phyloP scores from a whole-genome alignment of 148 eudicot species.

The Persicaria tinctoria region DNA sequence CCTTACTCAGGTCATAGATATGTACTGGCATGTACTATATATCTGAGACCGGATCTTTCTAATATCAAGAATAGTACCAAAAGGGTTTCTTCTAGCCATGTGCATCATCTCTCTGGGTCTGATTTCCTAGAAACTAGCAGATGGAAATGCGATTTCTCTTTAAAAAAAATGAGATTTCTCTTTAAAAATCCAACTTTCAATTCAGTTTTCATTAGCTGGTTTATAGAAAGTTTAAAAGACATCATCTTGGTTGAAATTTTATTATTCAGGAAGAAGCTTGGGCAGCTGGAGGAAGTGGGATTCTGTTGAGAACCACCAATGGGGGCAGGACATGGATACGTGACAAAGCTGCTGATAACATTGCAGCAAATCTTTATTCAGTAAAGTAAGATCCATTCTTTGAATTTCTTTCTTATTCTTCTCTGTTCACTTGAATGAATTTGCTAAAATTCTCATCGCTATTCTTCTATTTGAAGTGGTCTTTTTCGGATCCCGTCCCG shows the following conservation, averaged over 20 bases:
- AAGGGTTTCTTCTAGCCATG: not conserved
- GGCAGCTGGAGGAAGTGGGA: slow-evolving; percentile 99
- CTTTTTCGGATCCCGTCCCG: not conserved
- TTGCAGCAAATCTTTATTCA: slow-evolving; percentile 96
- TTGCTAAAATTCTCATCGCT: not conserved
- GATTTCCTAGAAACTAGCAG: not conserved
- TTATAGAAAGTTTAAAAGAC: not conserved
- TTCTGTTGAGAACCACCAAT: slow-evolving; percentile 80
- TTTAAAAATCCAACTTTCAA: not conserved
- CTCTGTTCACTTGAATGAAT: not conserved
- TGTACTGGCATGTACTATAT: not conserved
- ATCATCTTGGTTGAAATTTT: not conserved
- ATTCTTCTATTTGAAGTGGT: not conserved
- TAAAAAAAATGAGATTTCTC: not conserved
- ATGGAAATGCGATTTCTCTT: not conserved
- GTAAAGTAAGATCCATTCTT: slow-evolving; percentile 60
- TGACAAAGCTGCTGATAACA: slow-evolving; percentile 96
- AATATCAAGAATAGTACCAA: not conserved
- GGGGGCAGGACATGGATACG: slow-evolving; percentile 96
- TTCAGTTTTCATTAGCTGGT: slow-evolving; percentile 4
- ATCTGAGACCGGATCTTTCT: not conserved
- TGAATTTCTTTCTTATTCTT: not conserved
- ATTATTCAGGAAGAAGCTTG: slow-evolving; percentile 80
- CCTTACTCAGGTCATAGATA: not conserved
- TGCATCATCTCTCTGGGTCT: not conserved